Conservation (phyloP, 148 eudicot genomes). For the Amaranthus palmeri region DNA sequence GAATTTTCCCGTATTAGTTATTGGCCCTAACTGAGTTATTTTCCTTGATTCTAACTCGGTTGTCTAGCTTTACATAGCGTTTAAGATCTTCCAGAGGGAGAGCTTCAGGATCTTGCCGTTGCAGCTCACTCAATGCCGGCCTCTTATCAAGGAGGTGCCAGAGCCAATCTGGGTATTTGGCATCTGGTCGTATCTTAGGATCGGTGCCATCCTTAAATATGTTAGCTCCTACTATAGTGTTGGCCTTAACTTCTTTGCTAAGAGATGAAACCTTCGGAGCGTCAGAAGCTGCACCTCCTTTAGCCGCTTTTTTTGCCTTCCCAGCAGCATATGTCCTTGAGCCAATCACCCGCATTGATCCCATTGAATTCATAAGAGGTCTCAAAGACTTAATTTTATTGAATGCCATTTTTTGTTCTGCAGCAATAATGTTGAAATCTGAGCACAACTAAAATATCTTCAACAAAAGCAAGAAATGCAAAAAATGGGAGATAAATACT, state of each 20-base stretch:
- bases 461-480: not conserved
- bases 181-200: slow-evolving; percentile 70
- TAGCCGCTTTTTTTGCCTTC: slow-evolving; percentile 57
- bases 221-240: slow-evolving; percentile 78
- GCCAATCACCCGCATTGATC: slow-evolving; percentile 25
- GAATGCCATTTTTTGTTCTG: slow-evolving; percentile 49
- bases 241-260: slow-evolving; percentile 81
- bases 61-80: slow-evolving; percentile 94
- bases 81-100: slow-evolving; percentile 82
- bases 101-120: slow-evolving; percentile 60
- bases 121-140: slow-evolving; percentile 78
- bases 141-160: slow-evolving; percentile 74
- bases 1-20: slow-evolving; percentile 33
- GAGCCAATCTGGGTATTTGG: slow-evolving; percentile 92
- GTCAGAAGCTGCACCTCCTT: slow-evolving; percentile 69
- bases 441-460: not conserved
- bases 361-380: slow-evolving; percentile 30
- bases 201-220: slow-evolving; percentile 80
- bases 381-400: slow-evolving; percentile 38
- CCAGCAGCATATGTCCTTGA: slow-evolving; percentile 64
- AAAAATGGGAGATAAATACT: not conserved
- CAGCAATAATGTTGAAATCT: not conserved
- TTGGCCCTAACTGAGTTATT: slow-evolving; percentile 72
- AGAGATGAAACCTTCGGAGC: slow-evolving; percentile 63
- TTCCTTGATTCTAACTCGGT: slow-evolving; percentile 85